Evolutionary conservation across 1,284 basidiomycete genomes (phyloP), one percentile per base, ranked within the genome.

Genomic region (Cystobasidium pallidum): DNA sequence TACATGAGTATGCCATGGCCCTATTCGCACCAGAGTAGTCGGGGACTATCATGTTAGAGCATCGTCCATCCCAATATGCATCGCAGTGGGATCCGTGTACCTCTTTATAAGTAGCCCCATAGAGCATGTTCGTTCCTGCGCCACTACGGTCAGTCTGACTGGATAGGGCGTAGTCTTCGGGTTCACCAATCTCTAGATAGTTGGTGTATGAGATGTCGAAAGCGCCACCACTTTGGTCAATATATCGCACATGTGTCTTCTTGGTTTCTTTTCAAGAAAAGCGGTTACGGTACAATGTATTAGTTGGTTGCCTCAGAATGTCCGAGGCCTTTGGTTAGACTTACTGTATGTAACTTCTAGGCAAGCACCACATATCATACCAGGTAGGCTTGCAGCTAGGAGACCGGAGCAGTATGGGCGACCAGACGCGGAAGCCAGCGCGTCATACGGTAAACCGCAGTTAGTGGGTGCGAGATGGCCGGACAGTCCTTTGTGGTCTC

Each of bases 141-240:
- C 51, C 51, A 52, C 51, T 52, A 4, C 51, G 51, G 11, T 30
- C 51, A 45, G 43, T n/a, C 15, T 45, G 11, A 26, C 28, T 26
- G 17, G 51, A 26, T 17, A 26, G 51, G 17, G 51, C 51, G 21
- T 52, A 52, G 51, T 52, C 28, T 17, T 7, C 51, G 10, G 11
- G 51, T 4, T 52, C 51, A 19, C 8, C 51, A 19, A 52, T 52
- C 11, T 52, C 51, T 2, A 52, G 24, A 19, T 52, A 52, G 21
- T 52, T 52, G 21, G 51, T 52, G 51, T 28, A 52, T 6, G 51
- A 52, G 21, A 52, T 52, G 4, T 52, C 51, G 19, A 52, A 52
- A 24, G 51, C 51, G 28, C 51, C 28, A 10, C 51, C 51, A 19
- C 24, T 30, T 28, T 26, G 6, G 51, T 26, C 21, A 19, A 52